These are phyloP conservation scores for Thraustotheca clavata DNA, from an alignment of 352 stramenopile species.

Conservation along the genomic window DNA sequence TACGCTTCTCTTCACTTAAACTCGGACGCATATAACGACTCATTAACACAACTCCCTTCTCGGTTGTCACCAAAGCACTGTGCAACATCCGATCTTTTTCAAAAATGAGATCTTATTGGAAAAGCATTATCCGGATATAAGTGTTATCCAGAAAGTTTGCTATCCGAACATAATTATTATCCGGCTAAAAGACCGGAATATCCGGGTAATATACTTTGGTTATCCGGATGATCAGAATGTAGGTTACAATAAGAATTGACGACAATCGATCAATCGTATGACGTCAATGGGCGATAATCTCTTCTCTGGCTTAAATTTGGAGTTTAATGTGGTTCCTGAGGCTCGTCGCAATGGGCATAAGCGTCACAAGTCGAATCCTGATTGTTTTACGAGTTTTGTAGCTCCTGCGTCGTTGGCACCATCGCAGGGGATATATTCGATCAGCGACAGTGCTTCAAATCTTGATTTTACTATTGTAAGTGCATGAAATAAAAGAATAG, in stretches of 20 bases:
- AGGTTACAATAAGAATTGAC: too few relatives aligned
- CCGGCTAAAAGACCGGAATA: background rate
- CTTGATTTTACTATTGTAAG: background rate
- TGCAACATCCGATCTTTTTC: constrained; percentile 41
- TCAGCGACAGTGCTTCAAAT: background rate
- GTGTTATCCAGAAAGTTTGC: too few relatives aligned
- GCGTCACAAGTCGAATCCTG: constrained; percentile 18
- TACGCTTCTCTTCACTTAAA: constrained; percentile 35
- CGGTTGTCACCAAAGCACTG: constrained; percentile 54
- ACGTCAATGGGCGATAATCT: constrained; percentile 19
- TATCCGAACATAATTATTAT: too few relatives aligned
- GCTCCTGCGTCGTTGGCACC: background rate
- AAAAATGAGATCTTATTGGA: too few relatives aligned
- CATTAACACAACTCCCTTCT: constrained; percentile 57
- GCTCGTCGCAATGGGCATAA: background rate
- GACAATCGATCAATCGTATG: too few relatives aligned
- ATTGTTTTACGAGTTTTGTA: constrained; percentile 10
- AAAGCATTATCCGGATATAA: too few relatives aligned
- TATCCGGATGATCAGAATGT: too few relatives aligned
- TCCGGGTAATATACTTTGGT: too few relatives aligned
- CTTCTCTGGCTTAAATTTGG: constrained; percentile 15
- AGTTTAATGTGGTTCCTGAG: constrained; percentile 13
- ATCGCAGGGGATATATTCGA: background rate
- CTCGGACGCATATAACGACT: constrained; percentile 52
- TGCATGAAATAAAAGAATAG: background rate